Evolutionary conservation across 495 filamentous ascomycete genomes (phyloP).

Genomic region (Penicillium tannophilum): DNA sequence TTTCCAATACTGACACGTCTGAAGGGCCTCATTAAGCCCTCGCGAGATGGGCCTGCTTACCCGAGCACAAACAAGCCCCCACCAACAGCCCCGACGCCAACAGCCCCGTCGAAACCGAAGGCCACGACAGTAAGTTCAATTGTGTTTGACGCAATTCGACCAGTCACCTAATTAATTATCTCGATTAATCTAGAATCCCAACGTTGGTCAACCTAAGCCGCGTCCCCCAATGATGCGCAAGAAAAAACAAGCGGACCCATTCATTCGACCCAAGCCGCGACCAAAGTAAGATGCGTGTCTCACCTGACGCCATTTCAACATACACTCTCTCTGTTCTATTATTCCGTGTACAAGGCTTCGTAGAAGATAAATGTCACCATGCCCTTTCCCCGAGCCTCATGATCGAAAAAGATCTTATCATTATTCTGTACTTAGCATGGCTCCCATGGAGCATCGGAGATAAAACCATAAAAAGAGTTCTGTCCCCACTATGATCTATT

Average conservation of each 20-base stretch:
- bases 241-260: conserved; percentile 53
- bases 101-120: conserved; percentile 2
- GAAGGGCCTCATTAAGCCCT: conserved; percentile 43
- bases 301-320: neutral
- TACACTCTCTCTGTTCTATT: neutral
- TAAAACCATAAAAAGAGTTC: neutral
- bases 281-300: neutral
- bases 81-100: neutral
- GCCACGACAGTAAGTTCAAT: neutral
- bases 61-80: conserved; percentile 13
- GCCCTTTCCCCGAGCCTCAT: neutral
- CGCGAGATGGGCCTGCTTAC: conserved; percentile 40
- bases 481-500: neutral
- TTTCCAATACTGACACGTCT: neutral
- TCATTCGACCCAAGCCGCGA: conserved; percentile 53
- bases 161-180: conserved; percentile 15
- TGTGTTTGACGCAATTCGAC: neutral
- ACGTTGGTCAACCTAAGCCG: conserved; percentile 16
- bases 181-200: conserved; percentile 15
- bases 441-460: neutral
- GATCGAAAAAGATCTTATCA: neutral
- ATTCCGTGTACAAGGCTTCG: neutral
- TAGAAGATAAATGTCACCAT: neutral
- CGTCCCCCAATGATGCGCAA: conserved; percentile 45
- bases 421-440: neutral